Evolutionary conservation across 805 yeast species (phyloP).

Genomic region (Candida silvicultrix): DNA sequence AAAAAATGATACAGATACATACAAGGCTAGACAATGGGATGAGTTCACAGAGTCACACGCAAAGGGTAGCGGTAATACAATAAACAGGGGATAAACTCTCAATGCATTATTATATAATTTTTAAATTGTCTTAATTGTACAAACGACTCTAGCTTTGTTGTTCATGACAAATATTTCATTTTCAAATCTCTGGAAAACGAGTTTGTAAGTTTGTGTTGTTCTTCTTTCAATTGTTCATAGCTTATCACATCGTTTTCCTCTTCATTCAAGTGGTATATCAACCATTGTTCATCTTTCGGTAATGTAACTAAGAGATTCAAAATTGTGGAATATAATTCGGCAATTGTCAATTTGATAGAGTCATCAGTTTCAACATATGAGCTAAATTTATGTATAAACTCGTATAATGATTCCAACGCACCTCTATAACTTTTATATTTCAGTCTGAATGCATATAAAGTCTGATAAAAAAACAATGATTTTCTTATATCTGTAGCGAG

Average conservation of each 20-base stretch:
- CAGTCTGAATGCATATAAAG: slow-evolving; percentile 45
- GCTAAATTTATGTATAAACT: slow-evolving; percentile 28
- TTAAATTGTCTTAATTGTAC: no score
- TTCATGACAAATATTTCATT: background rate
- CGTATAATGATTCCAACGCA: slow-evolving; percentile 36
- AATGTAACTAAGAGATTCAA: slow-evolving; percentile 28
- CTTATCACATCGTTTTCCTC: background rate
- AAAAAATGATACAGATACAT: slow-evolving; percentile 57
- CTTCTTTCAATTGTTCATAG: background rate
- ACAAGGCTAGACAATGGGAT: slow-evolving; percentile 85
- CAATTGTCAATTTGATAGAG: slow-evolving; percentile 12
- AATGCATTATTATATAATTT: no score
- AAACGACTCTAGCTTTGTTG: background rate
- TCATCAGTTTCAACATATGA: slow-evolving; percentile 1
- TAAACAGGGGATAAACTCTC: slow-evolving; percentile 46
- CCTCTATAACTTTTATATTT: slow-evolving; percentile 46
- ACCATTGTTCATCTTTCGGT: slow-evolving; percentile 1
- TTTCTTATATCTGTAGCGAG: slow-evolving; percentile 22
- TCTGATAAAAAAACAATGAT: slow-evolving; percentile 39
- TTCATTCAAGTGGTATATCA: background rate
- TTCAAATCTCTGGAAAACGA: slow-evolving; percentile 1
- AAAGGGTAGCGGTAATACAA: slow-evolving; percentile 87
- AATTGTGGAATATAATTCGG: slow-evolving; percentile 32
- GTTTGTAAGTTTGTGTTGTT: background rate
- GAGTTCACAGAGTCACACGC: slow-evolving; percentile 83